A percentile compares a stretch with the other conserved stretches of the same genome.
These are phyloP conservation scores for Penicillium paradoxum DNA, from an alignment of 495 filamentous ascomycete genomes.

Conservation along the genomic window DNA sequence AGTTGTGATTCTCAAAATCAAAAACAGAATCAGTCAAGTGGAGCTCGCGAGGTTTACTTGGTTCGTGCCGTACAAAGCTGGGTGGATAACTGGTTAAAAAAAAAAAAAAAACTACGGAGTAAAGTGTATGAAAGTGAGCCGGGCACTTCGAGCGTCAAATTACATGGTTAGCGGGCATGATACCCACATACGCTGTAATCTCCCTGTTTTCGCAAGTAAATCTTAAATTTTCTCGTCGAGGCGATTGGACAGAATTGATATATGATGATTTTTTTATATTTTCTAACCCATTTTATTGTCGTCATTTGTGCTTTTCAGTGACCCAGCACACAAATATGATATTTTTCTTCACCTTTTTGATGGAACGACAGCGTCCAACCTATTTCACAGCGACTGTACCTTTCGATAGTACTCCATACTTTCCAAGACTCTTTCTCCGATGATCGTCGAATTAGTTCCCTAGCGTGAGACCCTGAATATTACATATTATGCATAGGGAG, in stretches of 20 bases:
- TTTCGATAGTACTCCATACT: too few species aligned
- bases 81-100: constrained; percentile 1
- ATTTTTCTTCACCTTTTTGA: too few species aligned
- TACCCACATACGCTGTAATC: neutral
- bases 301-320: too few species aligned
- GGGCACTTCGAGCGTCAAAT: constrained; percentile 10
- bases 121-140: neutral
- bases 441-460: neutral
- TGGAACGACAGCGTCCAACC: too few species aligned
- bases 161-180: neutral
- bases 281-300: neutral
- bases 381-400: too few species aligned
- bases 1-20: constrained; percentile 8
- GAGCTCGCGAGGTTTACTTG: constrained; percentile 12
- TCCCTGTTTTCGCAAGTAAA: neutral
- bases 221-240: neutral
- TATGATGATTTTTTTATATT: neutral
- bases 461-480: neutral
- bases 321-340: too few species aligned
- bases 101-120: neutral
- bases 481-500: neutral
- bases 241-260: neutral
- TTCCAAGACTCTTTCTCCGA: neutral
- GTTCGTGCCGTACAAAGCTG: constrained; percentile 17
- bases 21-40: constrained; percentile 14